These are phyloP conservation scores for Paramecium sexaurelia DNA, from an alignment of 73 alveolate genomes.

Conservation along the genomic window DNA sequence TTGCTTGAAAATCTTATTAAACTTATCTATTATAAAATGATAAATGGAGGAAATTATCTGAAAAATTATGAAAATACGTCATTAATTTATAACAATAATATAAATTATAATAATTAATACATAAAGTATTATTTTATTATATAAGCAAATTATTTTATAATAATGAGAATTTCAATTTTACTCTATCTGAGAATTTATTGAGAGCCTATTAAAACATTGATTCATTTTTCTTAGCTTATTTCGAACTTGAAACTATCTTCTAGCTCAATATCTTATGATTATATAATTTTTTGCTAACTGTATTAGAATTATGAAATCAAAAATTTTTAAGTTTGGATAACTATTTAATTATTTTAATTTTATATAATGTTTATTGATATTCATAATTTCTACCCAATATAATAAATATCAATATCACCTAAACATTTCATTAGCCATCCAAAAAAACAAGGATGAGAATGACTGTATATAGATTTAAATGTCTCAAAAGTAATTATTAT, in stretches of 20 bases:
- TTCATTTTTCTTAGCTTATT: too few species aligned
- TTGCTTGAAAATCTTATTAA: neutral
- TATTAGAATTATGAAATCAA: too few species aligned
- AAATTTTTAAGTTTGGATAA: too few species aligned
- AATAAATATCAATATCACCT: neutral
- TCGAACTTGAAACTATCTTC: too few species aligned
- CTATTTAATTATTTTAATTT: too few species aligned
- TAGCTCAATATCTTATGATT: too few species aligned
- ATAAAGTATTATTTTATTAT: too few species aligned
- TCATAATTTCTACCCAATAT: neutral
- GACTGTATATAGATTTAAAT: neutral
- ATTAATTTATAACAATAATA: neutral
- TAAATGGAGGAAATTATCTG: neutral
- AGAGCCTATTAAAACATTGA: too few species aligned
- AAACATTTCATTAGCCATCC: neutral
- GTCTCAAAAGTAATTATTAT: slow-evolving; percentile 16
- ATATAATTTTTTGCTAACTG: too few species aligned
- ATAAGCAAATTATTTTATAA: too few species aligned
- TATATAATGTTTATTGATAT: neutral
- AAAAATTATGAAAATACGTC: neutral
- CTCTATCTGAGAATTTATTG: too few species aligned
- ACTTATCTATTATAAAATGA: neutral
- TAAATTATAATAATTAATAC: neutral
- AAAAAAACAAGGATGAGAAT: neutral
- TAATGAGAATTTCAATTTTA: too few species aligned